Evolutionary conservation across 2,329 filamentous ascomycete genomes (phyloP).

Genomic region (Hymenoscyphus occultus): DNA sequence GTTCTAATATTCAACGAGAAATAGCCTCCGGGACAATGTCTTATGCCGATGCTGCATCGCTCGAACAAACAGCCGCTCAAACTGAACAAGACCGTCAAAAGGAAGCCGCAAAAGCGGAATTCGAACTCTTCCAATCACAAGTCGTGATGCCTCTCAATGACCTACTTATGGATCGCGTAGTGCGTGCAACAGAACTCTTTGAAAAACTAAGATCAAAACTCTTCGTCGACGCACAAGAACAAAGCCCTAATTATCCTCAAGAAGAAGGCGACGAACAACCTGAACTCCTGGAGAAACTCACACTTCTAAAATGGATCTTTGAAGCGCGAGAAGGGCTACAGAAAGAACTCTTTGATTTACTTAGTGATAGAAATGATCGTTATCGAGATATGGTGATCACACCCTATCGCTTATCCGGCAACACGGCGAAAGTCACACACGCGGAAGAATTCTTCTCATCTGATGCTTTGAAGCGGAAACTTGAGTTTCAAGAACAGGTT

Average conservation of each 20-base stretch:
- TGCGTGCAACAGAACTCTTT: constrained; percentile 72
- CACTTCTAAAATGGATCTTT: constrained; percentile 94
- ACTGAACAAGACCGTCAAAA: constrained; percentile 70
- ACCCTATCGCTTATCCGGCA: constrained; percentile 73
- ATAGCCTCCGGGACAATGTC: constrained; percentile 75
- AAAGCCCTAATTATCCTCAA: constrained; percentile 77
- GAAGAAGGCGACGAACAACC: constrained; percentile 95
- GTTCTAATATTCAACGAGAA: constrained; percentile 72
- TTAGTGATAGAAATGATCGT: constrained; percentile 79
- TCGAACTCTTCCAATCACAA: constrained; percentile 77
- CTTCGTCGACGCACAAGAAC: constrained; percentile 62
- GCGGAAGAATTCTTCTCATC: constrained; percentile 79
- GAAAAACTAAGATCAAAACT: constrained; percentile 70
- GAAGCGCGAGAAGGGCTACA: constrained; percentile 88
- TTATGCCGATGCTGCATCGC: constrained; percentile 78
- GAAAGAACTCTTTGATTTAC: constrained; percentile 78
- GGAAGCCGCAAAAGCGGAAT: constrained; percentile 72
- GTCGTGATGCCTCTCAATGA: constrained; percentile 84
- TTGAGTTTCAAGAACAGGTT: constrained; percentile 68
- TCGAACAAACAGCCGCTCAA: constrained; percentile 70
- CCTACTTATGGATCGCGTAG: constrained; percentile 72
- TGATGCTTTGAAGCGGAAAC: constrained; percentile 70
- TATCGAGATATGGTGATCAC: constrained; percentile 81
- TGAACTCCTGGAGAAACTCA: constrained; percentile 90
- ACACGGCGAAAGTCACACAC: constrained; percentile 74